Conservation (phyloP, 148 eudicot species). For the Rhododendron henanense region DNA sequence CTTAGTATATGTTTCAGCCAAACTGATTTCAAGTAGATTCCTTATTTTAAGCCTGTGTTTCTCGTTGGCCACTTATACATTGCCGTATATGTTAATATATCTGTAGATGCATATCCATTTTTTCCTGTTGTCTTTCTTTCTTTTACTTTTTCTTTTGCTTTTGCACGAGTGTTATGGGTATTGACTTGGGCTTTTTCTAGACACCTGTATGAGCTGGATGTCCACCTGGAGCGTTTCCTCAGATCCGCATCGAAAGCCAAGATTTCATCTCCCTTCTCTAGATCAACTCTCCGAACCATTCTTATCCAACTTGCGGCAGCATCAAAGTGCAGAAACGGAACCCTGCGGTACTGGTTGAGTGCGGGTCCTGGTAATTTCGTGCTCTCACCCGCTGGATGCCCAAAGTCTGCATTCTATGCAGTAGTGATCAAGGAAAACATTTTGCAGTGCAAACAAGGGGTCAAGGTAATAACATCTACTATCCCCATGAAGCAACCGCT, state of each 20-base stretch:
- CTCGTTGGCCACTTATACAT: not conserved
- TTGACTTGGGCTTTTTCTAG: slow-evolving; percentile 18
- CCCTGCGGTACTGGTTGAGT: slow-evolving; percentile 59
- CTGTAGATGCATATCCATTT: not conserved
- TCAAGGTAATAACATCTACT: slow-evolving; percentile 53
- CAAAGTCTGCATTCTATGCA: slow-evolving; percentile 58
- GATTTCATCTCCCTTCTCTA: slow-evolving; percentile 45
- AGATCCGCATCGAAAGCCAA: slow-evolving; percentile 65
- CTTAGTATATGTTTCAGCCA: not conserved
- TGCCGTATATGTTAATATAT: not conserved
- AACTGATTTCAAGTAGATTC: slow-evolving; percentile 1
- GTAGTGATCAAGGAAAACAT: slow-evolving; percentile 53
- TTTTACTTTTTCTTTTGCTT: not conserved
- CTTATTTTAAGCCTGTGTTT: not conserved
- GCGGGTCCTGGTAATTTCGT: slow-evolving; percentile 75
- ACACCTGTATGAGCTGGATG: slow-evolving; percentile 66
- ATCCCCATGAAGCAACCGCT: slow-evolving; percentile 63
- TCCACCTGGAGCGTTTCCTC: slow-evolving; percentile 62
- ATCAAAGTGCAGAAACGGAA: slow-evolving; percentile 59
- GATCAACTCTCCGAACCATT: slow-evolving; percentile 49
- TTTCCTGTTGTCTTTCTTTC: not conserved
- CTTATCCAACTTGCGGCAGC: slow-evolving; percentile 59
- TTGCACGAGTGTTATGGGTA: too few relatives aligned
- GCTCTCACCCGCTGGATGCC: slow-evolving; percentile 53
- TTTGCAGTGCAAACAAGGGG: slow-evolving; percentile 56